Conservation (phyloP, 805 yeast genomes). For the Candida nanaspora region DNA sequence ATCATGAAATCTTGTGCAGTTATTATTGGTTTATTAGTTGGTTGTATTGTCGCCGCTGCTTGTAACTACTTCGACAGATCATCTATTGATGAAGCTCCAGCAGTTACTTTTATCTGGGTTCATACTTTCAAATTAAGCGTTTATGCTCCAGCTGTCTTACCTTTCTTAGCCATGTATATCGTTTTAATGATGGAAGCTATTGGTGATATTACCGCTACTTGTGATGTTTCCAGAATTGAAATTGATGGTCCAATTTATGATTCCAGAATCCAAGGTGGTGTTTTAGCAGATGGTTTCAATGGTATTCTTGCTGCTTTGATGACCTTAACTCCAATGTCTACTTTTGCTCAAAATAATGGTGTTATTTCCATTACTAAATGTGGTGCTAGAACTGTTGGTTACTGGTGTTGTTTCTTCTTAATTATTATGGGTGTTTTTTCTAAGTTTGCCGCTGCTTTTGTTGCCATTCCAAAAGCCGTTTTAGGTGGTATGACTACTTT, state of each 20-base stretch:
- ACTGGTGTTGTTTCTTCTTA: slow-evolving; percentile 52
- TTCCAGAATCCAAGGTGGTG: slow-evolving; percentile 87
- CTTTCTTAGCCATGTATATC: slow-evolving; percentile 75
- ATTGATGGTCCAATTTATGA: slow-evolving; percentile 80
- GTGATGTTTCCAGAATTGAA: slow-evolving; percentile 80
- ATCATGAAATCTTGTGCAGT: slow-evolving; percentile 94
- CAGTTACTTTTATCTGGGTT: slow-evolving; percentile 80
- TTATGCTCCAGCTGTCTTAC: slow-evolving; percentile 82
- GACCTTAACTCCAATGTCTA: slow-evolving; percentile 85
- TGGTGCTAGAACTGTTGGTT: slow-evolving; percentile 71
- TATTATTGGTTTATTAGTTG: slow-evolving; percentile 73
- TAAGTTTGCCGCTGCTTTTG: slow-evolving; percentile 84
- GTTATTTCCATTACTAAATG: slow-evolving; percentile 89
- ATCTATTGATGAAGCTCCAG: slow-evolving; percentile 64
- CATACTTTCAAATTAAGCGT: slow-evolving; percentile 70
- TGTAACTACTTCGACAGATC: slow-evolving; percentile 66
- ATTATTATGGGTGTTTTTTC: slow-evolving; percentile 83
- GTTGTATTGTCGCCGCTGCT: slow-evolving; percentile 91
- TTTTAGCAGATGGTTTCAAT: slow-evolving; percentile 80
- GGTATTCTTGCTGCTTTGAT: slow-evolving; percentile 70
- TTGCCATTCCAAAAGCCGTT: slow-evolving; percentile 70
- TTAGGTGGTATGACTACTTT: slow-evolving; percentile 81
- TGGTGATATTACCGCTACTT: slow-evolving; percentile 92
- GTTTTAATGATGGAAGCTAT: slow-evolving; percentile 88
- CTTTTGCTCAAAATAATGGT: slow-evolving; percentile 94